Conservation (phyloP, 2,329 filamentous ascomycete genomes). For the Cladosporium sp. region DNA sequence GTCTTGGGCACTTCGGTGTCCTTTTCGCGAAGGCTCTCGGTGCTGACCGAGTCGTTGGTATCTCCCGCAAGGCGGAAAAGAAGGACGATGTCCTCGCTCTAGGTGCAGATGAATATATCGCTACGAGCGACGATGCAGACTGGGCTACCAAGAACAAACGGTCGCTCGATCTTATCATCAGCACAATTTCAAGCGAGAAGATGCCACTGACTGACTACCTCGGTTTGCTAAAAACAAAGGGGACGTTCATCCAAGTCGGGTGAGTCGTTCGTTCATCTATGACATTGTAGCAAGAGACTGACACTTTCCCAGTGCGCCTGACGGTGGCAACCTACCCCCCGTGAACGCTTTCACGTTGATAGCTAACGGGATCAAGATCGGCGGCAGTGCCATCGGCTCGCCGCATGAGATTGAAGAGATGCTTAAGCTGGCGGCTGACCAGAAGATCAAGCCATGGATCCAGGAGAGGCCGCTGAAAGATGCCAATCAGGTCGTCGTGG, state of each 20-base stretch:
- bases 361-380: slow-evolving; percentile 52
- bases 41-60: slow-evolving; percentile 64
- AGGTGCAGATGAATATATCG: slow-evolving; percentile 61
- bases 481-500: slow-evolving; percentile 58
- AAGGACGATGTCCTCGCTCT: slow-evolving; percentile 60
- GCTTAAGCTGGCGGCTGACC: slow-evolving; percentile 59
- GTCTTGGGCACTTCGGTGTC: slow-evolving; percentile 67
- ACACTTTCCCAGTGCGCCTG: slow-evolving; percentile 48
- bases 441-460: slow-evolving; percentile 62
- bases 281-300: neutral
- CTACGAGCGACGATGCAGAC: slow-evolving; percentile 57
- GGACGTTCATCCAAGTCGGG: slow-evolving; percentile 66
- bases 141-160: slow-evolving; percentile 59
- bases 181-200: slow-evolving; percentile 56
- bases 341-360: slow-evolving; percentile 62
- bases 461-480: slow-evolving; percentile 61
- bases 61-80: slow-evolving; percentile 62
- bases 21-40: slow-evolving; percentile 70
- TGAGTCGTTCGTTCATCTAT: neutral
- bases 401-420: slow-evolving; percentile 62
- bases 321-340: slow-evolving; percentile 52
- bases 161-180: slow-evolving; percentile 60
- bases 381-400: slow-evolving; percentile 51
- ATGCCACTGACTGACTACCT: slow-evolving; percentile 67
- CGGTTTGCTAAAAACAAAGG: slow-evolving; percentile 57